phyloP scores from a whole-genome alignment of 495 filamentous ascomycete genomes.

The Lophiostoma macrostomum region DNA sequence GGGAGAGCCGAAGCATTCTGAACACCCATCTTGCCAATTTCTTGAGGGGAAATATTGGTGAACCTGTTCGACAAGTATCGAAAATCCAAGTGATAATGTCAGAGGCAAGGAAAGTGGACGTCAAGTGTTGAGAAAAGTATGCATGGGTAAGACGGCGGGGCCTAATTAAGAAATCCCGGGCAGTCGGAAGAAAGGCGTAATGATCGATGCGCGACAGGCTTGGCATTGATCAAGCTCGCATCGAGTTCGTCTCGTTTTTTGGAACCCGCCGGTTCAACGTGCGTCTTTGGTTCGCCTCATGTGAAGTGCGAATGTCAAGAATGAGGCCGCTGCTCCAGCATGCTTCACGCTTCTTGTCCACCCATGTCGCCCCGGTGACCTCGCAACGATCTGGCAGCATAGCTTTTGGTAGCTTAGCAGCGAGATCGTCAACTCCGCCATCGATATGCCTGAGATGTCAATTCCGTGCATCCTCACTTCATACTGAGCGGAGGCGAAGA shows the following conservation, averaged over 20 bases:
- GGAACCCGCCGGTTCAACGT: too few species aligned
- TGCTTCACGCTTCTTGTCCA: slow-evolving; percentile 27
- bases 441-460: slow-evolving; percentile 34
- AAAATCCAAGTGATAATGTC: slow-evolving; percentile 5
- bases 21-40: slow-evolving; percentile 17
- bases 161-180: too few species aligned
- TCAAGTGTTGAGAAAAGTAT: too few species aligned
- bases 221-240: background rate
- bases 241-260: background rate
- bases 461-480: slow-evolving; percentile 4
- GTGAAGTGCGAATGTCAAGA: slow-evolving; percentile 19
- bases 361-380: slow-evolving; percentile 1
- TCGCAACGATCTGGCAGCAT: background rate
- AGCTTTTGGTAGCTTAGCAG: background rate
- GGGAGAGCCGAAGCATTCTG: slow-evolving; percentile 20
- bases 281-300: too few species aligned
- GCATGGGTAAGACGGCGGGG: too few species aligned
- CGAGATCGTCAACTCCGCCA: background rate
- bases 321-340: slow-evolving; percentile 37
- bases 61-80: background rate
- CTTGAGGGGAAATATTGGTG: background rate
- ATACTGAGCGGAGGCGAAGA: background rate
- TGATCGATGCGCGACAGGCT: too few species aligned
- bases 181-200: too few species aligned
- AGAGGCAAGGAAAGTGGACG: too few species aligned